Evolutionary conservation across 257 asterid genomes (phyloP).

Genomic region (Coffea canephora): DNA sequence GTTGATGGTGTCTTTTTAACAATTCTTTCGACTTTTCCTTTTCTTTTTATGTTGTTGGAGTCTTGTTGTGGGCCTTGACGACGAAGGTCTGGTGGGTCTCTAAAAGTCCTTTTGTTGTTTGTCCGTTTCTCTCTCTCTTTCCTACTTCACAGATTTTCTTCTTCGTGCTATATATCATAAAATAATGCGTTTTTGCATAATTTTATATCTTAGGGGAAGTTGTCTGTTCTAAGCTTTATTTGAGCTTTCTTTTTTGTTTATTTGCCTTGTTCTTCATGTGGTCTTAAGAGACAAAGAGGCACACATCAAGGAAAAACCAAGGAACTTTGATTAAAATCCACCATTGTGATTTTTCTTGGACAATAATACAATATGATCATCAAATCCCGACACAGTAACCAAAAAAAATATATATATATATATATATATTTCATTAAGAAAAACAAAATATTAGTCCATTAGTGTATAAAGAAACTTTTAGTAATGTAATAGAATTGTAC

Average conservation of each 20-base stretch:
- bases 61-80: constrained; percentile 27
- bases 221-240: neutral
- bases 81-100: constrained; percentile 29
- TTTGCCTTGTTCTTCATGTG: constrained; percentile 21
- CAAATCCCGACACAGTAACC: neutral
- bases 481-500: neutral
- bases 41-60: constrained; percentile 35
- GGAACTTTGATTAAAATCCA: constrained; percentile 4
- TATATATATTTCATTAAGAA: neutral
- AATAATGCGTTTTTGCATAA: neutral
- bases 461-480: neutral
- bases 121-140: constrained; percentile 22
- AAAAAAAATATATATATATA: neutral
- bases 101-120: constrained; percentile 34
- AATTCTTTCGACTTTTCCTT: constrained; percentile 26
- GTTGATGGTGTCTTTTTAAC: constrained; percentile 6
- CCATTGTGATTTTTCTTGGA: constrained; percentile 6
- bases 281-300: constrained; percentile 17
- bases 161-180: constrained; percentile 2
- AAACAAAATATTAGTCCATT: neutral
- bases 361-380: neutral
- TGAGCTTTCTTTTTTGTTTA: neutral
- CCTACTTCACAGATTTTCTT: constrained; percentile 8
- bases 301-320: constrained; percentile 14
- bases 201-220: neutral